Percentiles rank a stretch among this genome's conserved stretches.
These are phyloP conservation scores for Talaromyces sp. DNA, from an alignment of 2,329 filamentous ascomycete genomes.

Conservation along the genomic window DNA sequence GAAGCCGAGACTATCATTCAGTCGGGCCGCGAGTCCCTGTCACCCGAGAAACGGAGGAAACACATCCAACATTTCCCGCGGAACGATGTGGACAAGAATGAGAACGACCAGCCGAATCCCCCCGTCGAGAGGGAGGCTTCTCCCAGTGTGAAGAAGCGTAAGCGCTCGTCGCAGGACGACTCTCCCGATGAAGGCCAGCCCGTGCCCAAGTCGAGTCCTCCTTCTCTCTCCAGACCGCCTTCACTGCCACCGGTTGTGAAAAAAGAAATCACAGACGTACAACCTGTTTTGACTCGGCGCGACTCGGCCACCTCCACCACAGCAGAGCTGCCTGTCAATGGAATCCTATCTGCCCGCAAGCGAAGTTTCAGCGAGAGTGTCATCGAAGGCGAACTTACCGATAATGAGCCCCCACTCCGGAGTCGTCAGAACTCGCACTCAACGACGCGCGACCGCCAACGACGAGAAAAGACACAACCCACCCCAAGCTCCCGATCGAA, in stretches of 20 bases:
- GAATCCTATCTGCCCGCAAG: slow-evolving; percentile 26
- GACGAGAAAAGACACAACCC: slow-evolving; percentile 22
- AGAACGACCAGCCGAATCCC: slow-evolving; percentile 8
- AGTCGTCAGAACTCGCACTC: slow-evolving; percentile 5
- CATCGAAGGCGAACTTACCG: slow-evolving; percentile 25
- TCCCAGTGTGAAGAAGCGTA: slow-evolving; percentile 11
- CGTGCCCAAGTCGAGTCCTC: slow-evolving; percentile 14
- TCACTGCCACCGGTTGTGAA: slow-evolving; percentile 30
- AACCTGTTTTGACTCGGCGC: slow-evolving; percentile 18
- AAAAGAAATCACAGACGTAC: slow-evolving; percentile 32
- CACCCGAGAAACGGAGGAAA: slow-evolving; percentile 44
- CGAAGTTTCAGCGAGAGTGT: slow-evolving; percentile 35
- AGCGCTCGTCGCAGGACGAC: slow-evolving; percentile 18
- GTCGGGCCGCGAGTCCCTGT: slow-evolving; percentile 41
- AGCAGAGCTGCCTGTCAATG: slow-evolving; percentile 11
- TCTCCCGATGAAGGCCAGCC: slow-evolving; percentile 19
- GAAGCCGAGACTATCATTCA: slow-evolving; percentile 49
- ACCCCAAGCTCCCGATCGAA: slow-evolving; percentile 21
- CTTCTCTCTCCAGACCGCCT: slow-evolving; percentile 26
- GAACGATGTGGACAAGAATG: slow-evolving; percentile 24
- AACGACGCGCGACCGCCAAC: slow-evolving; percentile 20
- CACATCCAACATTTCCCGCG: slow-evolving; percentile 35
- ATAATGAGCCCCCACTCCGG: slow-evolving; percentile 16
- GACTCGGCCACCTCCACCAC: slow-evolving; percentile 18
- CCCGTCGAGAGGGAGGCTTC: background rate